Evolutionary conservation across 2,329 filamentous ascomycete genomes (phyloP), one percentile per base, ranked within the genome.

Genomic region (Albifimbria verrucaria): DNA sequence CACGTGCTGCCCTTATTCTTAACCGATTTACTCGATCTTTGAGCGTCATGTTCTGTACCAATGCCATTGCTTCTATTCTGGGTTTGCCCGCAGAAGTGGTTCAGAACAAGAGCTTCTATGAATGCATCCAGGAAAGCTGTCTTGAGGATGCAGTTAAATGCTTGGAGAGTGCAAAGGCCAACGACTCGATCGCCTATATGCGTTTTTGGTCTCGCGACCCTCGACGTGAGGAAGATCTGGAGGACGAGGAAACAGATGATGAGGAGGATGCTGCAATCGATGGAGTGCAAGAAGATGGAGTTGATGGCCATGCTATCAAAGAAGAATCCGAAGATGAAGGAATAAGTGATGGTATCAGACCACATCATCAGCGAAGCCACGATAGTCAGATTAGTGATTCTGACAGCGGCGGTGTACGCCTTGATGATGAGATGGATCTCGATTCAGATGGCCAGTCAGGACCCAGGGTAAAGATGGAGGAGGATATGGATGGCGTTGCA

Each of bases 111-210:
- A 92, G 89, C 66, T 95, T 96, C 68, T 96, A 95, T 68, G 89
- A 91, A 62, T 93, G 89, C 65, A 94, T 96, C 49, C 83, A 89
- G 53, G 84, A 89, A 60, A 87, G 85, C 55, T 94, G 89, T 60
- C 75, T 94, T 24, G 75, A 81, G 9, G 89, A 94, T 60, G 90
- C 90, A 3, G 83, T 93, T 28, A 82, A 84, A 56, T 92, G 88
- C 62, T 72, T 96, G 26, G 91, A 95, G 69, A 88, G 88, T 59
- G 90, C 91, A 21, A 96, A 96, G 67, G 87, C 88, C 24, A 95
- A 96, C 62, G 90, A 96, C 67, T 95, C 91, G 2, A 94, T 95
- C 62, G 90, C 91, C 2, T 95, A 96, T 63, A 77, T 96, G 54
- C 87, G 91, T 18, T 96, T 95, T 68, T 90, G 86, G 81, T 93